Conservation (phyloP, 2,329 filamentous ascomycete genomes). For the Diplodia scrobiculata region DNA sequence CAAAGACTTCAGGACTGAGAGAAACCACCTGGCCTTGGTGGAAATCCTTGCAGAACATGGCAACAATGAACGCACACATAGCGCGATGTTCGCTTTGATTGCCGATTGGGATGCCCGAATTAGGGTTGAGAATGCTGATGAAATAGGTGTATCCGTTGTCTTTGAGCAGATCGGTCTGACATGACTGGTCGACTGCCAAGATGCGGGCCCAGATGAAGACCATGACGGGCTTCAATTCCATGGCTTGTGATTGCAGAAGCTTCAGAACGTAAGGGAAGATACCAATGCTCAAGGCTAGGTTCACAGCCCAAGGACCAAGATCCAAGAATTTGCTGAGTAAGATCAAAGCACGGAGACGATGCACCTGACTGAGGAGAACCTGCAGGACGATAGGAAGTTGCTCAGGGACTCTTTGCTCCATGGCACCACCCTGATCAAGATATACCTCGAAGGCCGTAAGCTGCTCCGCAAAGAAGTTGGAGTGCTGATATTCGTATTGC, state of each 20-base stretch:
- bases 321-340: constrained; percentile 91
- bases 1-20: constrained; percentile 85
- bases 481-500: constrained; percentile 89
- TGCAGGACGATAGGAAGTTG: constrained; percentile 95
- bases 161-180: constrained; percentile 90
- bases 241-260: constrained; percentile 87
- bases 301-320: constrained; percentile 97
- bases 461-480: constrained; percentile 94
- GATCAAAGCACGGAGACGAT: constrained; percentile 86
- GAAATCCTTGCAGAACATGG: constrained; percentile 95
- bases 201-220: constrained; percentile 99
- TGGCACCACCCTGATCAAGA: constrained; percentile 77
- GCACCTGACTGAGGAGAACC: constrained; percentile 92
- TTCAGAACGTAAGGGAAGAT: constrained; percentile 99
- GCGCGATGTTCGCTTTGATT: constrained; percentile 94
- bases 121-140: constrained; percentile 84
- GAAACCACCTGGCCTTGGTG: constrained; percentile 89
- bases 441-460: constrained; percentile 97
- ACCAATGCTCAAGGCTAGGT: constrained; percentile 92
- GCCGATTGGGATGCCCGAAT: constrained; percentile 70
- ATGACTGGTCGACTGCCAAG: constrained; percentile 89
- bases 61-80: constrained; percentile 97
- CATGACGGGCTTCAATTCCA: constrained; percentile 96
- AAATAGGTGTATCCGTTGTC: constrained; percentile 98
- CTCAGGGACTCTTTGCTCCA: constrained; percentile 83